Percentiles rank a stretch among this genome's conserved stretches.
Conservation (phyloP, 73 alveolate genomes). For the Paraurostyla sp. region DNA sequence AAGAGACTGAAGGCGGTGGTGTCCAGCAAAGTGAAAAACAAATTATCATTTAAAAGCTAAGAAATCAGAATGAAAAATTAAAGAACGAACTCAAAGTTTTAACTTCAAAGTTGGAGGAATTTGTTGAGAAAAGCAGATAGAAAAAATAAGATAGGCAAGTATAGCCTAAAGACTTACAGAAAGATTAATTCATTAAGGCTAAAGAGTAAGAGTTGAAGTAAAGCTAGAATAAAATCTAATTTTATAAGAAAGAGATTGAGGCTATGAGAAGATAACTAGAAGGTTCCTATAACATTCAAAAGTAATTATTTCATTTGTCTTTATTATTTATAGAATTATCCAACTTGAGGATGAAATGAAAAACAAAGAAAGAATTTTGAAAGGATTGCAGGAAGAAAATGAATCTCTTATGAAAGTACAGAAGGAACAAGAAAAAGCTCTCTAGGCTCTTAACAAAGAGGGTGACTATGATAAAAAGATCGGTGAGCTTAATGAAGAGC, state of each 20-base stretch:
- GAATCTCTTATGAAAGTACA: constrained; percentile 68
- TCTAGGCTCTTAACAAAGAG: constrained; percentile 63
- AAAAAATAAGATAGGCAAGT: constrained; percentile 61
- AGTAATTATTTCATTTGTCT: background rate
- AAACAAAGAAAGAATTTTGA: constrained; percentile 74
- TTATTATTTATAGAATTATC: constrained; percentile 44
- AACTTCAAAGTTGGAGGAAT: constrained; percentile 71
- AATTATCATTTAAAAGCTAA: constrained; percentile 58
- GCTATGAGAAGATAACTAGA: constrained; percentile 78
- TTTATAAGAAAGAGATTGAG: constrained; percentile 73
- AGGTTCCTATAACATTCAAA: constrained; percentile 75
- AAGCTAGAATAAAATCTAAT: constrained; percentile 62
- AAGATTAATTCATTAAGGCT: constrained; percentile 46
- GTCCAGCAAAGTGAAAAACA: background rate
- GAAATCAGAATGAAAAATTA: constrained; percentile 68
- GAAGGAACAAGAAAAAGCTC: constrained; percentile 77
- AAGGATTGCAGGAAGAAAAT: constrained; percentile 70
- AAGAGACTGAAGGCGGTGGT: no score
- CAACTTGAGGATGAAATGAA: constrained; percentile 79
- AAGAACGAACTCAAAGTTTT: constrained; percentile 69
- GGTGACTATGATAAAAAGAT: constrained; percentile 76
- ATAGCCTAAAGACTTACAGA: constrained; percentile 56
- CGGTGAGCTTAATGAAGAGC: constrained; percentile 69
- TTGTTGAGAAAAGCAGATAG: constrained; percentile 67
- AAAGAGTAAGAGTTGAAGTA: constrained; percentile 72